A percentile compares a stretch with the other conserved stretches of the same genome.
These are phyloP conservation scores for Russula ochroleuca DNA, from an alignment of 768 basidiomycete genomes.

Conservation along the genomic window DNA sequence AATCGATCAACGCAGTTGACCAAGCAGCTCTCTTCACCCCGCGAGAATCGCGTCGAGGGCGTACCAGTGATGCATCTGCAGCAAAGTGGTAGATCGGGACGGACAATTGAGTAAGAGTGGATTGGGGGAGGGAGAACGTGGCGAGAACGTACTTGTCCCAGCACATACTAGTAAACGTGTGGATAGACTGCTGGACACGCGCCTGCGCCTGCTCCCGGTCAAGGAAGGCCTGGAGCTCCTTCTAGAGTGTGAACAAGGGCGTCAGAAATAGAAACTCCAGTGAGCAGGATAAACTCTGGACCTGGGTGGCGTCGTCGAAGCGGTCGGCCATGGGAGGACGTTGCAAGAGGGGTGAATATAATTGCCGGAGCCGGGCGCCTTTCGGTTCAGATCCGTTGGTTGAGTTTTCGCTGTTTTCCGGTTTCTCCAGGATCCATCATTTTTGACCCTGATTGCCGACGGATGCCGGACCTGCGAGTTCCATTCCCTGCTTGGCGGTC, in stretches of 20 bases:
- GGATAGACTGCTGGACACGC: constrained; percentile 61
- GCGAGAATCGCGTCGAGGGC: constrained; percentile 72
- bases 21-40: constrained; percentile 76
- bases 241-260: constrained; percentile 42
- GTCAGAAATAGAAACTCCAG: constrained; percentile 3
- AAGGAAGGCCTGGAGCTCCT: constrained; percentile 75
- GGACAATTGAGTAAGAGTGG: constrained; percentile 5
- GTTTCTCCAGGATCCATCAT: too few relatives aligned
- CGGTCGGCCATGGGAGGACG: constrained; percentile 45
- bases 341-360: background rate
- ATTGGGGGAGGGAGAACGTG: background rate
- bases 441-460: too few relatives aligned
- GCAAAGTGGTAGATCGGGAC: background rate
- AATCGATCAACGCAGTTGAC: constrained; percentile 90
- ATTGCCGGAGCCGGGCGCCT: background rate
- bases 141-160: constrained; percentile 80
- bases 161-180: constrained; percentile 76
- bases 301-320: constrained; percentile 79
- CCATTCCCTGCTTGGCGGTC: too few relatives aligned
- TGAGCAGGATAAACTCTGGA: constrained; percentile 32
- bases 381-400: background rate
- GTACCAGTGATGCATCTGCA: constrained; percentile 75
- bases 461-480: too few relatives aligned
- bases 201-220: constrained; percentile 82
- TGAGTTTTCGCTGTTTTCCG: constrained; percentile 6